Evolutionary conservation across 169 alveolate genomes (phyloP), one percentile per base, ranked within the genome.

Genomic region (Neospora caninum): DNA sequence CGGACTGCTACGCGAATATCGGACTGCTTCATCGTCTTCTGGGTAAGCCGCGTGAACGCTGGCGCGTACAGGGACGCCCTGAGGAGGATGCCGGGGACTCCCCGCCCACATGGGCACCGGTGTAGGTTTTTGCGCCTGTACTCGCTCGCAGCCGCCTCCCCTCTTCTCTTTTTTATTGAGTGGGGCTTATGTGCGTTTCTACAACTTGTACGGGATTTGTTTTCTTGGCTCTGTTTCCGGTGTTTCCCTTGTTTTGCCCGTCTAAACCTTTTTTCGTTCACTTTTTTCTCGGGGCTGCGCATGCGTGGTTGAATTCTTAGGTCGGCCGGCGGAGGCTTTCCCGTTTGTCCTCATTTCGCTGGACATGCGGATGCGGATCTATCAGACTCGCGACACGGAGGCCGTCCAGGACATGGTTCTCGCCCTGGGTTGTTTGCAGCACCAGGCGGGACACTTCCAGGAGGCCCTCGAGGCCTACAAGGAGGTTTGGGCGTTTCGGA

Each of bases 351-450:
- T 94, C 91, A 64, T 87, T 22, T 95, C 95, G 13, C 88, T 95
- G 91, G 96, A 95, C 82, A 93, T 95, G 95, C 93, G 92, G 54
- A 94, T 95, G 96, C 80, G 94, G 93, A 91, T 92, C 78, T 39
- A 45, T 82, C 89, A 83, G 69, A 87, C 86, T 34, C 54, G 94
- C 7, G 88, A 70, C 31, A 39, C 83, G 54, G 88, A 86, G 88
- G 80, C 95, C 64, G 91, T 93, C 10, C 96, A 93, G 86, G 96
- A 95, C 53, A 67, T 92, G 64, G 92, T 95, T 34, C 88, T 95
- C 80, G 96, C 96, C 42, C 92, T 94, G 67, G 97, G 96, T 25
- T 95, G 97, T 73, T 84, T 94, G 43, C 96, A 94, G 80, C 97
- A 95, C 80, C 97, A 94, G 80, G 96, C 95, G 41, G 97, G 96